Evolutionary conservation across 139 green algal genomes (phyloP), one percentile per base, ranked within the genome.

Genomic region (Dunaliella primolecta): DNA sequence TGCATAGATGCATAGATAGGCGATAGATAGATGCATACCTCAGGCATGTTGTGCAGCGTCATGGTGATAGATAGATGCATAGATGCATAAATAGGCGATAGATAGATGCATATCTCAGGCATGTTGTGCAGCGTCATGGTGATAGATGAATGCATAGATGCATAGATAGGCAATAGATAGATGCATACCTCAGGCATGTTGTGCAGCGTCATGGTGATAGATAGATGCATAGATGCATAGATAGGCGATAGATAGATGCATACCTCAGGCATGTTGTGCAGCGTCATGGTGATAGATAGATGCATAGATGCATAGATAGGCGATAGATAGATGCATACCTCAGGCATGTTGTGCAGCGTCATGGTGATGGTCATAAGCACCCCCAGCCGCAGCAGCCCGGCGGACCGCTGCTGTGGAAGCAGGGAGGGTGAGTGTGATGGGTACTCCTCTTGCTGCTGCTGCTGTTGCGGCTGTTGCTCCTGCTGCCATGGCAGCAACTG

Each of bases 81-180:
- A 64, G 46, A 15, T 64, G 46, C 46, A 25, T 64, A 25, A 15
- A 7, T 64, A 15, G 46, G 7, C 46, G 7, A 64, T 7, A 64
- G 46, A 7, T 15, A 7, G 15, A 64, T 15, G 7, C 46, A 94
- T 27, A 93, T 94, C 84, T 98, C 95, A 30, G 21, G 81, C 80
- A 96, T 78, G 83, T 98, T 98, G 86, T 98, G 95, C 46, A 97
- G 84, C n/a, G 94, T 97, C 95, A 98, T 98, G 11, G 94, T 95
- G 3, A 96, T 37, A 0, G 92, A n/a, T n/a, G n/a, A n/a, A n/a
- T n/a, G n/a, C n/a, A n/a, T n/a, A 64, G 46, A 15, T 64, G 46
- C 46, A 25, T 64, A 25, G 46, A 7, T 64, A 15, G 46, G 7
- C 46, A 7, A 64, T 7, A 64, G 46, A 7, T 15, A 7, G 15